Evolutionary conservation across 140 eudicot genomes (phyloP).

Genomic region (Senecio squalidus): DNA sequence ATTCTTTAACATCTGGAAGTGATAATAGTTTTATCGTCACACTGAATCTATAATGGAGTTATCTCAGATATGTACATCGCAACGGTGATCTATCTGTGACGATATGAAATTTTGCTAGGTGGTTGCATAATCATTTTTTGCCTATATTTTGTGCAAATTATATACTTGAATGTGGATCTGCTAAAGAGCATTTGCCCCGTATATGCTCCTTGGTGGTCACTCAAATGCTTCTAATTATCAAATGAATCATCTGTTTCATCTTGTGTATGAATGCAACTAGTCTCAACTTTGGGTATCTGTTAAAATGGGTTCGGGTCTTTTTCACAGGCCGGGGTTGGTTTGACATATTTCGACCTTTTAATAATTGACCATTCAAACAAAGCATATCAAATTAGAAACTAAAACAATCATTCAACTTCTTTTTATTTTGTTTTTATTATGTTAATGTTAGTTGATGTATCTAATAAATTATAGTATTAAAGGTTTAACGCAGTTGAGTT

Average conservation of each 20-base stretch:
- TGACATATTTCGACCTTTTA: no score
- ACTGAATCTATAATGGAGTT: not conserved
- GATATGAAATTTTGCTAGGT: conserved; percentile 1
- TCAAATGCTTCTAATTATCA: not conserved
- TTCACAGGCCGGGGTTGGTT: no score
- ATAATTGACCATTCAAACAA: no score
- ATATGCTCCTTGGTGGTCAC: not conserved
- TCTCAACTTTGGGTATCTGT: not conserved
- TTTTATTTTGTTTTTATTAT: no score
- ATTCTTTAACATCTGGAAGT: conserved; percentile 37
- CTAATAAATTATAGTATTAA: no score
- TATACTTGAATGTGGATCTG: not conserved
- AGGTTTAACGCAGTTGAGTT: no score
- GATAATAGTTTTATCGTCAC: not conserved
- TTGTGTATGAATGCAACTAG: not conserved
- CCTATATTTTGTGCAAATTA: not conserved
- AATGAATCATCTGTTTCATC: not conserved
- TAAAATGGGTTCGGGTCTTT: no score
- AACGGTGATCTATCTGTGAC: conserved; percentile 5
- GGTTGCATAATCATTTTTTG: not conserved
- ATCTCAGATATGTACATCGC: conserved; percentile 14
- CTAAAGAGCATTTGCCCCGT: not conserved
- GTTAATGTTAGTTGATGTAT: no score
- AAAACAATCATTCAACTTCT: no score
- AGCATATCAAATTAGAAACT: no score